These are phyloP conservation scores for Leccinum disarticulatum DNA, from an alignment of 768 basidiomycete species.

Conservation along the genomic window DNA sequence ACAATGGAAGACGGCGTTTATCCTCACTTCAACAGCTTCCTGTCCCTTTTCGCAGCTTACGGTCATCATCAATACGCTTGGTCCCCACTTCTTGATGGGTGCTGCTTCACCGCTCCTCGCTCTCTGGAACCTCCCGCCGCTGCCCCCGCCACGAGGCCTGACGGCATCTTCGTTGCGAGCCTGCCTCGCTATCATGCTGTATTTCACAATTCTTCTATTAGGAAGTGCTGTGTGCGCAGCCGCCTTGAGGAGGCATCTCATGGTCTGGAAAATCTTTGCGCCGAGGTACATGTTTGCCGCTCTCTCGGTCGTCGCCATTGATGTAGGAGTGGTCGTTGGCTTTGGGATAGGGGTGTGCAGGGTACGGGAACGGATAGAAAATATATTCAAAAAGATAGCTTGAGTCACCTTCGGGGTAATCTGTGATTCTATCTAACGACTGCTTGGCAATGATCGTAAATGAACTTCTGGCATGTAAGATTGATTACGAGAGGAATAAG, in stretches of 20 bases:
- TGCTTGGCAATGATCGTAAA: too few species aligned
- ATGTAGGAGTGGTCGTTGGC: slow-evolving; percentile 47
- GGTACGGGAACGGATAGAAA: slow-evolving; percentile 23
- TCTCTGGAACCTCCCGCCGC: slow-evolving; percentile 82
- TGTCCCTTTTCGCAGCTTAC: slow-evolving; percentile 77
- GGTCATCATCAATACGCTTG: slow-evolving; percentile 75
- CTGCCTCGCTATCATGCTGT: slow-evolving; percentile 63
- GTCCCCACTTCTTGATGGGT: slow-evolving; percentile 65
- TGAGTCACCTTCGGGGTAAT: not conserved
- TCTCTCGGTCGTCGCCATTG: slow-evolving; percentile 63
- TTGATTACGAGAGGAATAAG: too few species aligned
- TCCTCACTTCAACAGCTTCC: slow-evolving; percentile 65
- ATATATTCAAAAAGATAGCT: slow-evolving; percentile 17
- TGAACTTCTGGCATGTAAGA: too few species aligned
- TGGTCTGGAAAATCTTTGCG: slow-evolving; percentile 99
- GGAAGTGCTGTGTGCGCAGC: slow-evolving; percentile 74
- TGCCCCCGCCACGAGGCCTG: slow-evolving; percentile 31
- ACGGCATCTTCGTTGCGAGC: slow-evolving; percentile 47
- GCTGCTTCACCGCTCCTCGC: slow-evolving; percentile 70
- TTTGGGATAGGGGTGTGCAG: slow-evolving; percentile 23
- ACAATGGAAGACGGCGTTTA: slow-evolving; percentile 94
- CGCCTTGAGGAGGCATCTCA: slow-evolving; percentile 77
- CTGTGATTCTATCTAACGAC: not conserved
- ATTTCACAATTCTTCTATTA: slow-evolving; percentile 63
- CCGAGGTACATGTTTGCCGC: slow-evolving; percentile 88